Conservation (phyloP, 345 rosid species). For the Limnanthes douglasii region DNA sequence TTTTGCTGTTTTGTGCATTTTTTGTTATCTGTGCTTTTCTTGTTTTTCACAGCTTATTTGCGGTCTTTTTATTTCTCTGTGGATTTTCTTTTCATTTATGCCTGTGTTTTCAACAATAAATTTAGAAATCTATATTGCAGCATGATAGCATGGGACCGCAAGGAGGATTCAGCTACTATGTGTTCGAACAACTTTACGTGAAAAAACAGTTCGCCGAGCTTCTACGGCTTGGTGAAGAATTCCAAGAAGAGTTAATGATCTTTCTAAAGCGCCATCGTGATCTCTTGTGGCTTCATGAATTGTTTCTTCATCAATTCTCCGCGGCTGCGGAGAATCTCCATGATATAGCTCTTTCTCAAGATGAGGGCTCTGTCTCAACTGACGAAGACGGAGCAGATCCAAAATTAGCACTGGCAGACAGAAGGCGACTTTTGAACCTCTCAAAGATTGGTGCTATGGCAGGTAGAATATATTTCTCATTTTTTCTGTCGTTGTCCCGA, state of each 20-base stretch:
- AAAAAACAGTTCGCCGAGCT: slow-evolving; percentile 66
- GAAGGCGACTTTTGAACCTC: slow-evolving; percentile 68
- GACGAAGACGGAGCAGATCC: slow-evolving; percentile 26
- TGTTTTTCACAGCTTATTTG: background rate
- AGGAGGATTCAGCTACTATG: slow-evolving; percentile 89
- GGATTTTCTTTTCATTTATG: slow-evolving; percentile 4
- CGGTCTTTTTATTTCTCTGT: slow-evolving; percentile 2
- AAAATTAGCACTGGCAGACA: slow-evolving; percentile 39
- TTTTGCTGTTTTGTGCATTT: background rate
- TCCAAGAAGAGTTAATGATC: slow-evolving; percentile 56
- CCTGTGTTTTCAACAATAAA: slow-evolving; percentile 3
- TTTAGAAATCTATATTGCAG: slow-evolving; percentile 23
- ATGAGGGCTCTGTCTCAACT: slow-evolving; percentile 20
- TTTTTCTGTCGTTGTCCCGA: background rate
- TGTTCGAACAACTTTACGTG: slow-evolving; percentile 52
- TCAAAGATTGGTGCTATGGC: slow-evolving; percentile 80
- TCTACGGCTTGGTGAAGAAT: slow-evolving; percentile 91
- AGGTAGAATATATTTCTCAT: slow-evolving; percentile 27
- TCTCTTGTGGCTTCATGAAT: slow-evolving; percentile 80
- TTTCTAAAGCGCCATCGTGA: slow-evolving; percentile 51
- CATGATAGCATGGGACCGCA: slow-evolving; percentile 79
- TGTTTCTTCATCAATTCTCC: slow-evolving; percentile 76
- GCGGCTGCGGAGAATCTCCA: slow-evolving; percentile 86
- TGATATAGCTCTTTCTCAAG: slow-evolving; percentile 56
- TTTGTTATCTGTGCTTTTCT: background rate